Evolutionary conservation across 2,329 filamentous ascomycete genomes (phyloP).

Genomic region (Claviceps sorghi): DNA sequence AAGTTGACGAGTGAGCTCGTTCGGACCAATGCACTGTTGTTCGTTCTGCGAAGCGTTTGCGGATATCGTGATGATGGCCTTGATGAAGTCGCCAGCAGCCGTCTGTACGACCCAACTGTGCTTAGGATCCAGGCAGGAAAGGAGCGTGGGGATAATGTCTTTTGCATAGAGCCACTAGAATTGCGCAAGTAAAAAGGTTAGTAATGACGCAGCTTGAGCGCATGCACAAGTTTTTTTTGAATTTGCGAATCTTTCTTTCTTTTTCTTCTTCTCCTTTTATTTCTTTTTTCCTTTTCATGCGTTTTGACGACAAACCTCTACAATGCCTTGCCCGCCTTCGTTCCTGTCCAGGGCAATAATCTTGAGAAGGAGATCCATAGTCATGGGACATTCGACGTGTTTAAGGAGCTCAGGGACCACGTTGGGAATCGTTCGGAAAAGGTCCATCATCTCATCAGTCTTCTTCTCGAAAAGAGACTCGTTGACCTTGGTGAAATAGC

Average conservation of each 20-base stretch:
- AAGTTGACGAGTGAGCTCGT: conserved; percentile 86
- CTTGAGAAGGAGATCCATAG: conserved; percentile 94
- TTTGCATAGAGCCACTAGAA: conserved; percentile 79
- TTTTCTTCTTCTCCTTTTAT: no score
- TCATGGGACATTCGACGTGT: conserved; percentile 93
- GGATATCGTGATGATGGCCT: conserved; percentile 97
- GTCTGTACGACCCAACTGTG: conserved; percentile 86
- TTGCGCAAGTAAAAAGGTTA: background rate
- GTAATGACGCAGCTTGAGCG: background rate
- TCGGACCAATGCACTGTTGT: conserved; percentile 96
- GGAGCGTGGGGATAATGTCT: conserved; percentile 69
- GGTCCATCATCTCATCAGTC: conserved; percentile 88
- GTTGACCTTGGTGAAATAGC: conserved; percentile 98
- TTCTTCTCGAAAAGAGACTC: conserved; percentile 96
- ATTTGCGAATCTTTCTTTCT: background rate
- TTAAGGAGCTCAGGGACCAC: conserved; percentile 75
- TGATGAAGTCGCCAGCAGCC: conserved; percentile 91
- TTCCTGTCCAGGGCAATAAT: conserved; percentile 92
- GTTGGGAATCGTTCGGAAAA: conserved; percentile 71
- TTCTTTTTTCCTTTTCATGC: background rate
- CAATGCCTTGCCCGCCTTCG: conserved; percentile 80
- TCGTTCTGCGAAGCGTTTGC: conserved; percentile 97
- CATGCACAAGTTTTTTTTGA: background rate
- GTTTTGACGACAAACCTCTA: conserved; percentile 51
- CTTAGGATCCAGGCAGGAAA: conserved; percentile 74